phyloP scores from a whole-genome alignment of 2,329 filamentous ascomycete species.

The Xylariales sp. region DNA sequence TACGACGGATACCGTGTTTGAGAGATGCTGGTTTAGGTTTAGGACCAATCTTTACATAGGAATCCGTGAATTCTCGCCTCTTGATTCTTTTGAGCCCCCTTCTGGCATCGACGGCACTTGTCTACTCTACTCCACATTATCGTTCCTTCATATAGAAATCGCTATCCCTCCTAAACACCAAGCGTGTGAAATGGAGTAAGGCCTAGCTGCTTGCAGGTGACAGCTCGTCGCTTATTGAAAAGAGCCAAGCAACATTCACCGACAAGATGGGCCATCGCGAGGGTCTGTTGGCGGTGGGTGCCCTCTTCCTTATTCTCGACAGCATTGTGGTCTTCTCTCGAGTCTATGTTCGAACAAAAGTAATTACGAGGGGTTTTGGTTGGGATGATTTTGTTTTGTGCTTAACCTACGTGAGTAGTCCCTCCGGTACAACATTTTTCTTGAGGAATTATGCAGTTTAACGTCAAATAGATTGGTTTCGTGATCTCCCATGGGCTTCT shows the following conservation, averaged over 20 bases:
- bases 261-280: conserved; percentile 36
- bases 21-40: not conserved
- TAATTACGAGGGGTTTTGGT: conserved; percentile 47
- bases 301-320: conserved; percentile 46
- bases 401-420: conserved; percentile 45
- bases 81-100: not conserved
- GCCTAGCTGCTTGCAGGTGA: conserved; percentile 20
- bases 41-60: not conserved
- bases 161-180: not conserved
- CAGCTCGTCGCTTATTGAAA: conserved; percentile 24
- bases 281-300: conserved; percentile 44
- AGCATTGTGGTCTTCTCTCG: conserved; percentile 43
- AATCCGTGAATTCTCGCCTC: not conserved
- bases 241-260: not conserved
- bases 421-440: not conserved
- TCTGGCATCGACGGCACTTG: not conserved
- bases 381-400: conserved; percentile 48
- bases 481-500: conserved; percentile 46
- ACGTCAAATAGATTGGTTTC: conserved; percentile 42
- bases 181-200: conserved; percentile 27
- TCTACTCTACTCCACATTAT: not conserved
- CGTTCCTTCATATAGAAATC: not conserved
- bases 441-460: not conserved
- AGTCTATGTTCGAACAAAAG: conserved; percentile 47
- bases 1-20: not conserved